phyloP scores from a whole-genome alignment of 2,329 filamentous ascomycete genomes.

The Colletotrichum sp. region DNA sequence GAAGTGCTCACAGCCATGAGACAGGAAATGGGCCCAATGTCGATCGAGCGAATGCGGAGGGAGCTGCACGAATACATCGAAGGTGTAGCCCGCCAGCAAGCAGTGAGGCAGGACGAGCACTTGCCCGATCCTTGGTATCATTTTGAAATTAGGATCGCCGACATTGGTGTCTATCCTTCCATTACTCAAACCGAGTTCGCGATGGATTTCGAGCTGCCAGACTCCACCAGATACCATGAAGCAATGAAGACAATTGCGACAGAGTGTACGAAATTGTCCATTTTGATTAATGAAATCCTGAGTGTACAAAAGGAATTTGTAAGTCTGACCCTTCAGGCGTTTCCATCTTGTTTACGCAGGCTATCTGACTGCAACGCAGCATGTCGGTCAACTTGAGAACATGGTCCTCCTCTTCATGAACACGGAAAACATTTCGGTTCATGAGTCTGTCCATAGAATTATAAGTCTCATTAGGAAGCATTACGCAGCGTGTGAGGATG shows the following conservation, averaged over 20 bases:
- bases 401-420: neutral
- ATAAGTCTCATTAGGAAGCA: neutral
- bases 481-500: neutral
- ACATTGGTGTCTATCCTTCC: neutral
- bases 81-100: neutral
- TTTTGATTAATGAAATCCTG: neutral
- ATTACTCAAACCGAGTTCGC: neutral
- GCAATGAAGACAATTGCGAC: neutral
- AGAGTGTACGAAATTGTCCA: neutral
- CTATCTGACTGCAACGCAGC: neutral
- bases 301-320: neutral
- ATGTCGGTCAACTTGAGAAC: neutral
- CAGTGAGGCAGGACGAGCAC: neutral
- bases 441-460: neutral
- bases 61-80: neutral
- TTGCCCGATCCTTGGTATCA: neutral
- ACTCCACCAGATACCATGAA: neutral
- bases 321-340: neutral
- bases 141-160: neutral
- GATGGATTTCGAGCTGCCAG: neutral
- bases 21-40: neutral
- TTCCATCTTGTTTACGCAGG: neutral
- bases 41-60: neutral
- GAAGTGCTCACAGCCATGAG: neutral
- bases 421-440: neutral